A percentile compares a stretch with the other conserved stretches of the same genome.
Conservation (phyloP, 805 yeast species). For the Monosporozyma servazzii region DNA sequence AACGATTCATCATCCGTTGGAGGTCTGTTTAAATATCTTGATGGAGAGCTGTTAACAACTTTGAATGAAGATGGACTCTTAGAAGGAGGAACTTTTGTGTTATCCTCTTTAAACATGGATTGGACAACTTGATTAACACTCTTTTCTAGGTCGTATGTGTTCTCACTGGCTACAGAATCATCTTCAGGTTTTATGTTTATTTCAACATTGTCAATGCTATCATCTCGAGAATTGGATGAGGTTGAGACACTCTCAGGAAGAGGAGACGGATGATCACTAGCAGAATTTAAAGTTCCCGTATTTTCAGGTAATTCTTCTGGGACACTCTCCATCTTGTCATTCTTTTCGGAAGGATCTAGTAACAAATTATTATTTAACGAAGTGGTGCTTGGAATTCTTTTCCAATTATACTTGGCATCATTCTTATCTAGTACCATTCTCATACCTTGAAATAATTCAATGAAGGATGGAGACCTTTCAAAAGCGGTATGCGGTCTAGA, state of each 20-base stretch:
- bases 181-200: not conserved
- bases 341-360: constrained; percentile 1
- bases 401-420: constrained; percentile 29
- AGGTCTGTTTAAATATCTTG: not conserved
- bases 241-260: not conserved
- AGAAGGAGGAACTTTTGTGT: not conserved
- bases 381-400: constrained; percentile 18
- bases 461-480: constrained; percentile 24
- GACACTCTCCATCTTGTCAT: not conserved
- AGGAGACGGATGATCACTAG: not conserved
- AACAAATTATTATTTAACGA: constrained; percentile 10
- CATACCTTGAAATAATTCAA: constrained; percentile 27
- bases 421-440: constrained; percentile 24
- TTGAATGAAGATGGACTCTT: constrained; percentile 2
- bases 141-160: not conserved
- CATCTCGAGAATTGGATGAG: not conserved
- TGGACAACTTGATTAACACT: constrained; percentile 2
- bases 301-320: not conserved
- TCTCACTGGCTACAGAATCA: not conserved
- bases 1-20: not conserved
- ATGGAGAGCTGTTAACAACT: constrained; percentile 4
- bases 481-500: constrained; percentile 8
- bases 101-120: constrained; percentile 1
- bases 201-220: not conserved
- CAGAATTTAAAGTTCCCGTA: not conserved